phyloP scores from a whole-genome alignment of 2,329 filamentous ascomycete genomes.

The Diaporthe aspalathi region DNA sequence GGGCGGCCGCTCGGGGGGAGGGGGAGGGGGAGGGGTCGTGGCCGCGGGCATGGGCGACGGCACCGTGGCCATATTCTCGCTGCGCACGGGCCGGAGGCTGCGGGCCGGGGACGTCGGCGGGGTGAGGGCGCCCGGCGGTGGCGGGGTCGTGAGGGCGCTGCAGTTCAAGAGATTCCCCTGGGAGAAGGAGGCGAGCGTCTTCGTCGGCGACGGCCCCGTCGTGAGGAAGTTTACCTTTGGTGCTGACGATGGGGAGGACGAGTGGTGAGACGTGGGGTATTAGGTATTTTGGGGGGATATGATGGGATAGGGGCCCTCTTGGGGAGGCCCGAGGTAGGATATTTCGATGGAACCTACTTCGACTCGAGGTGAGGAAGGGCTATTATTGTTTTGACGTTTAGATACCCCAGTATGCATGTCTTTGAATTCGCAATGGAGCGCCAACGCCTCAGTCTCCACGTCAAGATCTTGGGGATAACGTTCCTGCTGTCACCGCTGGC shows the following conservation, averaged over 20 bases:
- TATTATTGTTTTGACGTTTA: background rate
- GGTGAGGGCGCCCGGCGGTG: constrained; percentile 37
- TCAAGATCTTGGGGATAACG: background rate
- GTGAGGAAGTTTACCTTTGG: constrained; percentile 61
- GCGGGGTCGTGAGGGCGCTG: constrained; percentile 54
- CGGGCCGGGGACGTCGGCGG: constrained; percentile 43
- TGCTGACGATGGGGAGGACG: constrained; percentile 47
- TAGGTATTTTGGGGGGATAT: background rate
- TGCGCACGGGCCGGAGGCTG: constrained; percentile 57
- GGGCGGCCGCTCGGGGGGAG: constrained; percentile 47
- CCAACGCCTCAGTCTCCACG: background rate
- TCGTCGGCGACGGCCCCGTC: constrained; percentile 52
- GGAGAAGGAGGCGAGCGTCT: constrained; percentile 60
- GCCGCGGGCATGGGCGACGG: constrained; percentile 66
- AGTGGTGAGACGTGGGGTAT: constrained; percentile 39
- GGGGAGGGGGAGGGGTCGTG: constrained; percentile 49
- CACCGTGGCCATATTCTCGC: constrained; percentile 61
- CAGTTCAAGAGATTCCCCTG: constrained; percentile 59
- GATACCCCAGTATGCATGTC: constrained; percentile 24
- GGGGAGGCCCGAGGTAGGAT: background rate
- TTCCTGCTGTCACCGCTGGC: background rate
- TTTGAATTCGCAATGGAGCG: background rate
- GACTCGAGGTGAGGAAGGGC: background rate
- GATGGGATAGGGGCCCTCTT: no score
- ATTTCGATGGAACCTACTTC: background rate